phyloP scores from a whole-genome alignment of 106 monocot genomes.

The Chionographis japonica region DNA sequence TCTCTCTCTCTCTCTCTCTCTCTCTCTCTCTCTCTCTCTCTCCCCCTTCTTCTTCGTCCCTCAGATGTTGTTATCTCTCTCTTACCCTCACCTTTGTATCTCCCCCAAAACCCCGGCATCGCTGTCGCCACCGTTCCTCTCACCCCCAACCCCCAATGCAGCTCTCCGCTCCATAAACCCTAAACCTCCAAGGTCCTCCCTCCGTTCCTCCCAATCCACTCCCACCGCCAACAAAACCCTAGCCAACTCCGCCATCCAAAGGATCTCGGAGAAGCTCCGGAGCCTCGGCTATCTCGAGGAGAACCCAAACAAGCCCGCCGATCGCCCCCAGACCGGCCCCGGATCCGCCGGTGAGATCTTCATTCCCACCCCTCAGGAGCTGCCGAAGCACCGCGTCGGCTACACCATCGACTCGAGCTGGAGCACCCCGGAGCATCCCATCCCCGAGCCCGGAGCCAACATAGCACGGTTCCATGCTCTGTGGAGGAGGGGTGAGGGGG shows the following conservation, averaged over 20 bases:
- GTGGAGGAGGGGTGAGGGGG: slow-evolving; percentile 34
- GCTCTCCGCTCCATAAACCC: slow-evolving; percentile 4
- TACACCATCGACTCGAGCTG: slow-evolving; percentile 85
- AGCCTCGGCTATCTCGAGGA: slow-evolving; percentile 65
- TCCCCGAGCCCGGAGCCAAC: slow-evolving; percentile 52
- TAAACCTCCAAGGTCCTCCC: not conserved
- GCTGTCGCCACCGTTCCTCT: slow-evolving; percentile 1
- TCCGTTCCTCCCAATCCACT: slow-evolving; percentile 1
- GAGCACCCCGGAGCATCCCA: slow-evolving; percentile 68
- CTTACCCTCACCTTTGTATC: slow-evolving; percentile 1
- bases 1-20: not conserved
- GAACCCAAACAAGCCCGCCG: not conserved
- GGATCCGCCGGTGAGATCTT: slow-evolving; percentile 79
- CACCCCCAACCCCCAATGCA: not conserved
- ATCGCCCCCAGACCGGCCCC: not conserved
- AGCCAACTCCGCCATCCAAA: slow-evolving; percentile 58
- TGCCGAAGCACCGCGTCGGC: slow-evolving; percentile 65
- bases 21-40: too few species aligned
- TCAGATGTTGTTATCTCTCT: slow-evolving; percentile 10
- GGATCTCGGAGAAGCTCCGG: slow-evolving; percentile 96
- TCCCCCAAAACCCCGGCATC: slow-evolving; percentile 1
- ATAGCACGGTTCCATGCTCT: slow-evolving; percentile 32
- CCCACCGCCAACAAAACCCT: slow-evolving; percentile 15
- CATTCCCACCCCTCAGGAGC: slow-evolving; percentile 59
- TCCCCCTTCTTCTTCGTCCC: not conserved